A percentile compares a stretch with the other conserved stretches of the same genome.
These are phyloP conservation scores for Tulasnella sp. DNA, from an alignment of 768 basidiomycete species.

Conservation along the genomic window DNA sequence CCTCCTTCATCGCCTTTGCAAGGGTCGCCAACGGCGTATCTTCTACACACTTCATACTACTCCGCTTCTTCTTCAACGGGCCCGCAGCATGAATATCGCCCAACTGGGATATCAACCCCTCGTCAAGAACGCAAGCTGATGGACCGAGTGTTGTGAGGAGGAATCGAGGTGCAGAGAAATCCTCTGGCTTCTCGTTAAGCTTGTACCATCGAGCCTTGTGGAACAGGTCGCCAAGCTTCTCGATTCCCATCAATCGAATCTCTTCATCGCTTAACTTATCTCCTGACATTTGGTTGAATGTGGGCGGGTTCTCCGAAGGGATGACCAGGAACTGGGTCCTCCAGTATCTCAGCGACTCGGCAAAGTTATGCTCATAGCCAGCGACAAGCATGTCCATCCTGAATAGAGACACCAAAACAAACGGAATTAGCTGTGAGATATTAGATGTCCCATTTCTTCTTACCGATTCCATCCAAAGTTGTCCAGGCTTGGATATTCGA, in stretches of 20 bases:
- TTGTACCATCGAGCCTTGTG: constrained; percentile 72
- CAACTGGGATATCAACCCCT: constrained; percentile 63
- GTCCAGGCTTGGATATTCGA: constrained; percentile 68
- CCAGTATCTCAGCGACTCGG: constrained; percentile 83
- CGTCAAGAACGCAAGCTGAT: constrained; percentile 67
- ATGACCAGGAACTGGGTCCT: constrained; percentile 89
- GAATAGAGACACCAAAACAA: not conserved
- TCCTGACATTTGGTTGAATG: constrained; percentile 33
- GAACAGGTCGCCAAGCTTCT: constrained; percentile 83
- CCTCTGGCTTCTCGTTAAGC: constrained; percentile 42
- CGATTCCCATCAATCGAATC: constrained; percentile 77
- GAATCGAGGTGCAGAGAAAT: constrained; percentile 53
- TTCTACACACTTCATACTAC: constrained; percentile 60
- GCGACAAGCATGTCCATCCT: constrained; percentile 81
- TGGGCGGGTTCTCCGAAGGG: constrained; percentile 58
- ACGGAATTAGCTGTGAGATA: not conserved
- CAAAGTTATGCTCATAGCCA: constrained; percentile 69
- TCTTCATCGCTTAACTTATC: constrained; percentile 81
- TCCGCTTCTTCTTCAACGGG: constrained; percentile 68
- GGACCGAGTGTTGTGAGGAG: constrained; percentile 80
- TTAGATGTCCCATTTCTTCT: constrained; percentile 23
- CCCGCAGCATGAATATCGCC: constrained; percentile 70
- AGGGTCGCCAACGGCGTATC: constrained; percentile 55
- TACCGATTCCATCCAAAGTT: constrained; percentile 83
- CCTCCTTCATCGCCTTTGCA: constrained; percentile 77